A percentile compares a stretch with the other conserved stretches of the same genome.
phyloP scores from a whole-genome alignment of 2,329 filamentous ascomycete genomes.

The Chalara sp. region DNA sequence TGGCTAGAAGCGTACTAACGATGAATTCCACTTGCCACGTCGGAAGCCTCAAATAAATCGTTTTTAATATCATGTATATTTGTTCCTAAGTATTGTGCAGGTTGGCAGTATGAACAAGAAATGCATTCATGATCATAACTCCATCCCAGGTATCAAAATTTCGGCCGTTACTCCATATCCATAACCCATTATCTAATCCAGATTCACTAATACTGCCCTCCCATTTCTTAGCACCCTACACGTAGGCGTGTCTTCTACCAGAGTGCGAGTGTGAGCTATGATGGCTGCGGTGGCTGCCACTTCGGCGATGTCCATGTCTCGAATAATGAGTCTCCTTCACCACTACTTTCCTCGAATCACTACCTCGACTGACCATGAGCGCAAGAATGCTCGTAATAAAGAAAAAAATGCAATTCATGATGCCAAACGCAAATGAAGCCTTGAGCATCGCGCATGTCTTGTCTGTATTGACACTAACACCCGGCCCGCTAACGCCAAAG shows the following conservation, averaged over 20 bases:
- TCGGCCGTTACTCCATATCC: no score
- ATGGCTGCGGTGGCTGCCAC: conserved; percentile 24
- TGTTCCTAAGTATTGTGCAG: no score
- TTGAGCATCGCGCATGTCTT: conserved; percentile 91
- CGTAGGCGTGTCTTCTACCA: conserved; percentile 24
- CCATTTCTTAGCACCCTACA: conserved; percentile 11
- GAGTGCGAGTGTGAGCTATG: conserved; percentile 18
- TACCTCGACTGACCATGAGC: conserved; percentile 26
- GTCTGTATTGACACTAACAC: conserved; percentile 49
- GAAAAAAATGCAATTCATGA: conserved; percentile 82
- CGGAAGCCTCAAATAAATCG: no score
- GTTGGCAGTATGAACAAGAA: no score
- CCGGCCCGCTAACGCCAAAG: conserved; percentile 46
- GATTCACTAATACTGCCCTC: no score
- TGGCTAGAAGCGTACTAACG: no score
- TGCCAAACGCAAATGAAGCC: conserved; percentile 79
- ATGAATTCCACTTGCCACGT: no score
- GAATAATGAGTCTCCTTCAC: conserved; percentile 22
- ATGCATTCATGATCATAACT: no score
- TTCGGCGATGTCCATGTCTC: conserved; percentile 22
- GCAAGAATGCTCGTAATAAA: conserved; percentile 70
- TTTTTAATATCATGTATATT: no score
- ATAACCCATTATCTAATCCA: no score
- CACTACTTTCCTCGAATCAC: conserved; percentile 14
- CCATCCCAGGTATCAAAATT: no score